Evolutionary conservation across 2,329 filamentous ascomycete genomes (phyloP).

Genomic region (Xylariaceae sp.): DNA sequence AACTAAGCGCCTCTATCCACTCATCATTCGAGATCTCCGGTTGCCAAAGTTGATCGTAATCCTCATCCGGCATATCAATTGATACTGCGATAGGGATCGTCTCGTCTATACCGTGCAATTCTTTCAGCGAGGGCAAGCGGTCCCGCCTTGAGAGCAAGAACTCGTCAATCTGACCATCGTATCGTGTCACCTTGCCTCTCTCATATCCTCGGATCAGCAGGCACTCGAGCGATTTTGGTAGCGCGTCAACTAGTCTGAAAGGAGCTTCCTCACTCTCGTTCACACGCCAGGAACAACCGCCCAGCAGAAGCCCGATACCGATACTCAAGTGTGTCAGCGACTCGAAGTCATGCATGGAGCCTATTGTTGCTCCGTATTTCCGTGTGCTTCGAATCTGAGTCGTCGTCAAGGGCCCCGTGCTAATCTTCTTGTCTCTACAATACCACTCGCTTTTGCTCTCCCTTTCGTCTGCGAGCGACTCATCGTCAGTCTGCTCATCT

Average conservation of each 20-base stretch:
- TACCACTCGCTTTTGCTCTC: constrained; percentile 4
- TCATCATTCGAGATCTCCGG: background rate
- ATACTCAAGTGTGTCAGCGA: constrained; percentile 15
- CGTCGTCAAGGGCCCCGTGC: background rate
- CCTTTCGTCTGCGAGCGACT: background rate
- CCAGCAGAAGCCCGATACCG: constrained; percentile 7
- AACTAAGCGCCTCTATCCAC: constrained; percentile 1
- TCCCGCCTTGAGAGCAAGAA: background rate
- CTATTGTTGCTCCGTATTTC: constrained; percentile 10
- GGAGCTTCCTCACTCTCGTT: background rate
- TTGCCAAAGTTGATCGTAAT: background rate
- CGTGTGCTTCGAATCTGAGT: background rate
- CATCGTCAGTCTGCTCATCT: background rate
- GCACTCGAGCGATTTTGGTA: constrained; percentile 13
- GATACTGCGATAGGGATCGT: constrained; percentile 3
- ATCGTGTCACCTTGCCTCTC: background rate
- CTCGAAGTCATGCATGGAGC: constrained; percentile 19
- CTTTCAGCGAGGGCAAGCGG: constrained; percentile 8
- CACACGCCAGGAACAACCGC: background rate
- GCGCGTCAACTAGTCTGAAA: constrained; percentile 8
- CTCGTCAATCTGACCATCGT: constrained; percentile 12
- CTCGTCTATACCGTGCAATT: constrained; percentile 14
- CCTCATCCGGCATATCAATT: background rate
- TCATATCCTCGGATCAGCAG: constrained; percentile 13
- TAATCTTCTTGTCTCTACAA: constrained; percentile 4